Percentiles rank a stretch among this genome's conserved stretches.
These are phyloP conservation scores for Fusarium sp. DNA, from an alignment of 2,329 filamentous ascomycete species.

Conservation along the genomic window DNA sequence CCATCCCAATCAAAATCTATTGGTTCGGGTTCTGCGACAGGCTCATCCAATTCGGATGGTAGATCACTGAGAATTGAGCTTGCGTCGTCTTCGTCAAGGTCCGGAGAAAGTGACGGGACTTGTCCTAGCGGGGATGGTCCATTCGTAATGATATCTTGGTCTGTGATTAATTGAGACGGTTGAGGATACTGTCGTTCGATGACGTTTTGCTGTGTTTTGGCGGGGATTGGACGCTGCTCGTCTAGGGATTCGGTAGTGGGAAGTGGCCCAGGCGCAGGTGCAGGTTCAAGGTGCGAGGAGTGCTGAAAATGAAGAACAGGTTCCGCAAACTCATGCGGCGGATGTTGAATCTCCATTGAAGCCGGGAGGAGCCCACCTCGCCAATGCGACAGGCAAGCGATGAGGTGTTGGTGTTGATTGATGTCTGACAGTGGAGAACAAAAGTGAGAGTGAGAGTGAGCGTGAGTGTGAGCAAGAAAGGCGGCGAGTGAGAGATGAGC, in stretches of 20 bases:
- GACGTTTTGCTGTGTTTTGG: constrained; percentile 28
- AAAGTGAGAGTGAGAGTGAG: not conserved
- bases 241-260: constrained; percentile 7
- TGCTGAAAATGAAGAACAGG: constrained; percentile 15
- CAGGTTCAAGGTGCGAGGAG: constrained; percentile 11
- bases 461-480: not conserved
- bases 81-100: constrained; percentile 20
- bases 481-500: constrained; percentile 26
- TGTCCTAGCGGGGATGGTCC: not conserved
- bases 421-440: constrained; percentile 10
- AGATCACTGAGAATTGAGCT: constrained; percentile 43
- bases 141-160: not conserved
- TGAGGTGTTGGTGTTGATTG: constrained; percentile 8
- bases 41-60: constrained; percentile 17
- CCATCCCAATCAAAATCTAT: constrained; percentile 49
- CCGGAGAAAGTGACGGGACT: not conserved
- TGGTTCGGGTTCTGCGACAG: constrained; percentile 42
- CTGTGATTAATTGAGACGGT: constrained; percentile 4
- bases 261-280: constrained; percentile 10
- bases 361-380: constrained; percentile 23
- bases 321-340: constrained; percentile 20
- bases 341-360: constrained; percentile 38
- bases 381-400: constrained; percentile 27
- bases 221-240: constrained; percentile 31
- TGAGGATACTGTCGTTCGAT: constrained; percentile 26